These are phyloP conservation scores for Solanum corneliomulleri DNA, from an alignment of 257 asterid species.

Conservation along the genomic window DNA sequence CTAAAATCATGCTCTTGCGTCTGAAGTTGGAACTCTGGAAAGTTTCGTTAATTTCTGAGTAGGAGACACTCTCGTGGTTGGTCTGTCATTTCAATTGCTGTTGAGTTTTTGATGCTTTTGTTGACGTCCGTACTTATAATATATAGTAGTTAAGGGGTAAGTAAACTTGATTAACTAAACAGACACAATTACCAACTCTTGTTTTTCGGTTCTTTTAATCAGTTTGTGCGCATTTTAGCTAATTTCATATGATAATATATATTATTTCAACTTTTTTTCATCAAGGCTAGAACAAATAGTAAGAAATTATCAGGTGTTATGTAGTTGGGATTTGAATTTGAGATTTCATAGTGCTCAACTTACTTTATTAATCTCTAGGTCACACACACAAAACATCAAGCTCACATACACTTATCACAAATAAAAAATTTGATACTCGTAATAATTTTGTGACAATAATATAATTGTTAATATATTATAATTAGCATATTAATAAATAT, in stretches of 20 bases:
- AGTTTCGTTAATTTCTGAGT: neutral
- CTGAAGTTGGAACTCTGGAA: neutral
- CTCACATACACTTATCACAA: no score
- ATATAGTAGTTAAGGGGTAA: neutral
- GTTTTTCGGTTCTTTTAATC: no score
- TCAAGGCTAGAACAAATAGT: fast-evolving
- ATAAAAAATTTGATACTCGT: no score
- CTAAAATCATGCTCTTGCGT: neutral
- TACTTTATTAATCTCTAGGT: no score
- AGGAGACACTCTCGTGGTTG: neutral
- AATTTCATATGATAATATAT: no score
- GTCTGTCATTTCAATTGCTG: neutral
- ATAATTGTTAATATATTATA: no score
- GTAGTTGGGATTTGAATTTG: no score
- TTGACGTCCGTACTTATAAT: neutral
- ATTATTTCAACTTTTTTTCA: no score
- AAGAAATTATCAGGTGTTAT: no score
- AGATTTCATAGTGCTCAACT: neutral
- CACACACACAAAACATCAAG: neutral
- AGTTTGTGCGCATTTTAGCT: neutral
- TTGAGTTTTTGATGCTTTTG: neutral
- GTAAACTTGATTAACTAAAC: neutral
- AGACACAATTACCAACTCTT: neutral
- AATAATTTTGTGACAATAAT: no score
- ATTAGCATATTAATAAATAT: neutral